Percentiles rank a stretch among this genome's conserved stretches.
Evolutionary conservation across 768 basidiomycete species (phyloP).

Genomic region (Leccinum sublutescens): DNA sequence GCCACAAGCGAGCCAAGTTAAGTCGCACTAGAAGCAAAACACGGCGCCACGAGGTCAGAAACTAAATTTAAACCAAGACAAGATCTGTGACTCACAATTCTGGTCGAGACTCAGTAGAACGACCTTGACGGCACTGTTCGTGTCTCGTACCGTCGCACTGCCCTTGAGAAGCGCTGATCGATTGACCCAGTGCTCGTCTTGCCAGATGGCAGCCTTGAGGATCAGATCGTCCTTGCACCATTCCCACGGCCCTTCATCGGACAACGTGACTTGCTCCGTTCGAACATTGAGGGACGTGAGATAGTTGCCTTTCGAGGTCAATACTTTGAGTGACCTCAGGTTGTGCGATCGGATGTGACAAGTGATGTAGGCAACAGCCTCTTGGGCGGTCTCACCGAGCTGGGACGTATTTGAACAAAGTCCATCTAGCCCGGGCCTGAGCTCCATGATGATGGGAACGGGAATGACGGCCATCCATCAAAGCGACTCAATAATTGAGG

Average conservation of each 20-base stretch:
- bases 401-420: slow-evolving; percentile 60
- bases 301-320: slow-evolving; percentile 95
- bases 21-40: slow-evolving; percentile 62
- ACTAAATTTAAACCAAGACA: slow-evolving; percentile 11
- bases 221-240: slow-evolving; percentile 95
- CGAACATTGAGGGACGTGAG: slow-evolving; percentile 78
- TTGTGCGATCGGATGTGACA: slow-evolving; percentile 72
- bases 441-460: slow-evolving; percentile 93
- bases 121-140: slow-evolving; percentile 66
- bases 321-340: slow-evolving; percentile 76
- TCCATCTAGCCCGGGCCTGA: slow-evolving; percentile 57
- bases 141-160: slow-evolving; percentile 34
- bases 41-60: slow-evolving; percentile 6
- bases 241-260: slow-evolving; percentile 47
- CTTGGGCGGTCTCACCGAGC: slow-evolving; percentile 72
- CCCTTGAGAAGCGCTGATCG: slow-evolving; percentile 67
- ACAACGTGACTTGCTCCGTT: slow-evolving; percentile 79
- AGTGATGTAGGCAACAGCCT: slow-evolving; percentile 74
- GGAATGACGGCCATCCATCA: slow-evolving; percentile 90
- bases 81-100: slow-evolving; percentile 60
- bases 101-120: slow-evolving; percentile 89
- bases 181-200: slow-evolving; percentile 89
- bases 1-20: slow-evolving; percentile 76
- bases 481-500: slow-evolving; percentile 72
- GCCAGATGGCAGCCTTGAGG: slow-evolving; percentile 89